A percentile compares a stretch with the other conserved stretches of the same genome.
These are phyloP conservation scores for Podaxis sp. DNA, from an alignment of 768 basidiomycete genomes.

Conservation along the genomic window DNA sequence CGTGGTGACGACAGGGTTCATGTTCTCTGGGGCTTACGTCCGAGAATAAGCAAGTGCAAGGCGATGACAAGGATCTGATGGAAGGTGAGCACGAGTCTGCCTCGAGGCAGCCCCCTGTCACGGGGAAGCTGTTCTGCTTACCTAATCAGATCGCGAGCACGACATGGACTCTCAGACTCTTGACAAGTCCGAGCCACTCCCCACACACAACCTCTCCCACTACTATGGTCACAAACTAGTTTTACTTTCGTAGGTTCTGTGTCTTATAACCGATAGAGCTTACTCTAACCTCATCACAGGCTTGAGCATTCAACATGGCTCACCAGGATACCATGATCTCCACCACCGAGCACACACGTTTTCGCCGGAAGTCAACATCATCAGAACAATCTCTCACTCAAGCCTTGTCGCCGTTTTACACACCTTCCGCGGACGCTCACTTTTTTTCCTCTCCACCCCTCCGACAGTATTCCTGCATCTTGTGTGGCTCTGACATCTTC, in stretches of 20 bases:
- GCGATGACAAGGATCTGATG: slow-evolving; percentile 13
- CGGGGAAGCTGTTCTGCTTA: not conserved
- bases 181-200: not conserved
- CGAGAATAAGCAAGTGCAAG: not conserved
- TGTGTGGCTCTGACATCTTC: not conserved
- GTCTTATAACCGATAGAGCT: not conserved
- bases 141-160: not conserved
- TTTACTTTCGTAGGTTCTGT: not conserved
- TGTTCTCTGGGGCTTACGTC: not conserved
- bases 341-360: slow-evolving; percentile 7
- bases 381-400: slow-evolving; percentile 2
- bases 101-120: slow-evolving; percentile 8
- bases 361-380: slow-evolving; percentile 4
- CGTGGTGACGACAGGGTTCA: not conserved
- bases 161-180: not conserved
- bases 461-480: not conserved
- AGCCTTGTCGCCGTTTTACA: not conserved
- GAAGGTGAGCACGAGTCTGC: slow-evolving; percentile 13
- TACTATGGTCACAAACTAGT: slow-evolving; percentile 6
- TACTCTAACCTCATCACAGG: not conserved
- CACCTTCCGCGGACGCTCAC: not conserved
- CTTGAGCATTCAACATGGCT: not conserved
- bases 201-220: not conserved
- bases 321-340: slow-evolving; percentile 4
- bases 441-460: not conserved